Base-by-base conservation (phyloP, 108 stramenopile genomes). In the Nitzschia putrida region DNA sequence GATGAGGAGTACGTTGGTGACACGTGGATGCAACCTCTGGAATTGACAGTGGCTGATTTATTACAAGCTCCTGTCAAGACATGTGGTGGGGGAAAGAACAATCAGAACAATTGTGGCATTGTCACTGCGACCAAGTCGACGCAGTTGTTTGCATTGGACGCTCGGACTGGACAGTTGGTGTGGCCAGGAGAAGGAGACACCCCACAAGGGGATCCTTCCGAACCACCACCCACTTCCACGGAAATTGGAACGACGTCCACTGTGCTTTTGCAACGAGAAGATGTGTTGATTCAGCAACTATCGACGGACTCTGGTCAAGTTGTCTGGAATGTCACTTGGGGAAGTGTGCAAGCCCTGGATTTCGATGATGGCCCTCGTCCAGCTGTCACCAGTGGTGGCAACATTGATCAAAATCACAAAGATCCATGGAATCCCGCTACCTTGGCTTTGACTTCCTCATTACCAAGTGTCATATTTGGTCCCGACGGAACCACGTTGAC, bases 251-350 rank as follows among this genome's bases (percentile, higher is more conserved):
- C 29, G 29, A 53, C 68, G 53, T 42, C 59, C 44, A 80, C 72
- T 11, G 81, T 94, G 12, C 64, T 94, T 16, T 65, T 94, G 50
- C 93, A 92, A 67, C 72, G 93, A 50, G 84, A 88, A 64, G 93
- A 94, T 68, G 86, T 86, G 22, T 39, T 76, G 10, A 84, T 92
- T 12, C 74, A 85, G 25, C 86, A 91, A 39, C 64, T 92, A 9
- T 85, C 86, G 57, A 71, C 84, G 0, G 77, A 76, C 16, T 83
- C 79, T 18, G 93, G 93, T 20, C 51, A 61, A 38, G 76, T 84
- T 57, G 74, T 80, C 26, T 94, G 93, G 93, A 94, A 94, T 66
- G 83, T 92, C 8, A 82, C 89, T 11, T 41, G 88, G 38, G 88
- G 88, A 26, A 73, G 57, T 14, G 84, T 88, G 41, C 78, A 83